A percentile compares a stretch with the other conserved stretches of the same genome.
Evolutionary conservation across 1,139 yeast species (phyloP).

Genomic region (Candida anutae): DNA sequence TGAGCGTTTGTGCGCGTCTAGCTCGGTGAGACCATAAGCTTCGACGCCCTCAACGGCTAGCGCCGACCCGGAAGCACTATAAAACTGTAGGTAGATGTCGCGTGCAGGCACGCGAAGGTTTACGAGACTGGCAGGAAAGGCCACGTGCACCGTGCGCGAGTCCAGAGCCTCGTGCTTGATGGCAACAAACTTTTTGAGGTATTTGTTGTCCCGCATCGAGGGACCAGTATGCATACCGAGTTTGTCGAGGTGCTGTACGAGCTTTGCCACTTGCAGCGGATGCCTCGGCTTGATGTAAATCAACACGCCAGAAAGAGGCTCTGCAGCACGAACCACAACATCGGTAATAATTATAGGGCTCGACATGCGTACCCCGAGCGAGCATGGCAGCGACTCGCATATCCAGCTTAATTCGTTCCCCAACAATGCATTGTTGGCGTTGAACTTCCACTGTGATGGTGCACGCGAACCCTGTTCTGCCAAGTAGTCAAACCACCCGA

Average conservation of each 20-base stretch:
- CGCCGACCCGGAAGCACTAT: neutral
- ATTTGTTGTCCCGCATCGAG: constrained; percentile 11
- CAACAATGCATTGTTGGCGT: constrained; percentile 33
- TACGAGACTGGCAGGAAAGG: constrained; percentile 27
- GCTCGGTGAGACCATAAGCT: constrained; percentile 34
- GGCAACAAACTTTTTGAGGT: constrained; percentile 25
- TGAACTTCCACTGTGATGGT: constrained; percentile 22
- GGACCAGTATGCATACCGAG: neutral
- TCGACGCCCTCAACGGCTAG: constrained; percentile 17
- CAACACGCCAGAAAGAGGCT: constrained; percentile 11
- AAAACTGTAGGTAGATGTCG: constrained; percentile 30
- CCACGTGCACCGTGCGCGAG: constrained; percentile 14
- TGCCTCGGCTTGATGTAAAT: constrained; percentile 26
- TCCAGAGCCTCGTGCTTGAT: constrained; percentile 17
- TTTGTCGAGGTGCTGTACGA: constrained; percentile 10
- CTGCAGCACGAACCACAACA: constrained; percentile 17
- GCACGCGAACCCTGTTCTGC: constrained; percentile 14
- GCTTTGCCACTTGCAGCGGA: constrained; percentile 9
- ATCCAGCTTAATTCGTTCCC: constrained; percentile 31
- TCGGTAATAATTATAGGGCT: constrained; percentile 30
- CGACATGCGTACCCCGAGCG: constrained; percentile 30
- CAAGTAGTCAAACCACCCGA: constrained; percentile 38
- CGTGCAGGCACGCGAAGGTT: constrained; percentile 25
- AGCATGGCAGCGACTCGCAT: constrained; percentile 21
- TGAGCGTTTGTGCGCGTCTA: constrained; percentile 18